Percentiles rank a stretch among this genome's conserved stretches.
These are phyloP conservation scores for Aspergillus intermedius DNA, from an alignment of 2,329 filamentous ascomycete species.

Conservation along the genomic window DNA sequence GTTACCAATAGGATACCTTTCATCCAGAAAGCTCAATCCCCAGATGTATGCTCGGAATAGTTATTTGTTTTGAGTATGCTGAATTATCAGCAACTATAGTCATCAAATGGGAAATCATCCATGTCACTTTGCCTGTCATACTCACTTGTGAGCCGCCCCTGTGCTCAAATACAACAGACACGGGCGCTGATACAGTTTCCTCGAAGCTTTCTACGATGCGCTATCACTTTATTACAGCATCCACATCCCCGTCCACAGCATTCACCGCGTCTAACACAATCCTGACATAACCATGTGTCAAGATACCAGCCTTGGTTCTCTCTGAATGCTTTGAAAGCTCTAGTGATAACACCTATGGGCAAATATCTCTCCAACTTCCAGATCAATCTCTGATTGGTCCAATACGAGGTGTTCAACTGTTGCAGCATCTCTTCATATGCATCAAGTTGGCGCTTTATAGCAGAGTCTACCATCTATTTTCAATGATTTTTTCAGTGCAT, in stretches of 20 bases:
- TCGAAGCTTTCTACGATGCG: not conserved
- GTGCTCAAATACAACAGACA: not conserved
- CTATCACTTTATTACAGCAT: not conserved
- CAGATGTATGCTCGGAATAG: not conserved
- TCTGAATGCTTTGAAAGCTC: not conserved
- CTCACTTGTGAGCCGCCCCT: not conserved
- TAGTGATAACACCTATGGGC: not conserved
- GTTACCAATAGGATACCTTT: not conserved
- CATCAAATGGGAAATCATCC: not conserved
- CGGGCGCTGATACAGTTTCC: not conserved
- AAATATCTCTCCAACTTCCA: not conserved
- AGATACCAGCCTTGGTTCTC: not conserved
- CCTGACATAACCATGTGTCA: conserved; percentile 1
- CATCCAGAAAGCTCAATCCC: not conserved
- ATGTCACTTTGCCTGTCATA: not conserved
- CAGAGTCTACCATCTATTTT: too few species aligned
- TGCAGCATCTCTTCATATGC: not conserved
- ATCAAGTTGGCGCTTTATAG: not conserved
- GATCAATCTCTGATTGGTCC: not conserved
- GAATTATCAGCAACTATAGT: not conserved
- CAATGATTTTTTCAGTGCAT: too few species aligned
- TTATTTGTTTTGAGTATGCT: not conserved
- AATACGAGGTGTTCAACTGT: not conserved
- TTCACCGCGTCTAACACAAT: conserved; percentile 3
- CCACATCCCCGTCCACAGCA: not conserved